phyloP scores from a whole-genome alignment of 495 filamentous ascomycete species.

The Rhypophila decipiens region DNA sequence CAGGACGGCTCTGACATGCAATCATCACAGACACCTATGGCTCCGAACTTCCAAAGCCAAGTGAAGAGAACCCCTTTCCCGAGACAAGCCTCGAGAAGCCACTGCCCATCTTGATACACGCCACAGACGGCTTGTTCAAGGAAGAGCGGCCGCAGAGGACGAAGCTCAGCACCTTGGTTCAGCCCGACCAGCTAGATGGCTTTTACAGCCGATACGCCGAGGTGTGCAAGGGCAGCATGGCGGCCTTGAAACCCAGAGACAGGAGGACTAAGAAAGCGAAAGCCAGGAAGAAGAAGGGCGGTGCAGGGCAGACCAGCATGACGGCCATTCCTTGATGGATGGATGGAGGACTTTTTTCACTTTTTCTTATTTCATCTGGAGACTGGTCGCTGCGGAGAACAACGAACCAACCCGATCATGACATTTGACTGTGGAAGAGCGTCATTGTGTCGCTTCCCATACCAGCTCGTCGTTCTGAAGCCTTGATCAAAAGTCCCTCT shows the following conservation, averaged over 20 bases:
- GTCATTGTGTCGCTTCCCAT: no score
- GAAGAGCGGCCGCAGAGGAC: slow-evolving; percentile 49
- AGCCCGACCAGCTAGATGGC: slow-evolving; percentile 62
- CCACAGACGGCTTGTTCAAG: slow-evolving; percentile 67
- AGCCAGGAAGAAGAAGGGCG: slow-evolving; percentile 61
- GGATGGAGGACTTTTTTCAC: not conserved
- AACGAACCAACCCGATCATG: no score
- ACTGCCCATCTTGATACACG: slow-evolving; percentile 72
- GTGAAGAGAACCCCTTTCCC: slow-evolving; percentile 36
- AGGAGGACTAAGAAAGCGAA: slow-evolving; percentile 75
- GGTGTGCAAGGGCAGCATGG: slow-evolving; percentile 82
- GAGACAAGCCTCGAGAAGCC: slow-evolving; percentile 43
- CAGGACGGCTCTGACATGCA: no score
- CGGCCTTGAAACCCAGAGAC: slow-evolving; percentile 83
- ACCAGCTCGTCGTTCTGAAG: no score
- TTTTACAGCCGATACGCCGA: slow-evolving; percentile 92
- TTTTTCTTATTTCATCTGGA: not conserved
- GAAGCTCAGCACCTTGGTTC: slow-evolving; percentile 80
- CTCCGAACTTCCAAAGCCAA: slow-evolving; percentile 2
- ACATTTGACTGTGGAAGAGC: no score
- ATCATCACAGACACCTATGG: no score
- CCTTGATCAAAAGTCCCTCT: no score
- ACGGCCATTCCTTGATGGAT: not conserved
- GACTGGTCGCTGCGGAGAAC: not conserved
- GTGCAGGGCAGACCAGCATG: slow-evolving; percentile 4